Base-by-base conservation (phyloP, 768 basidiomycete genomes). In the Pleurotus tuber-regium region DNA sequence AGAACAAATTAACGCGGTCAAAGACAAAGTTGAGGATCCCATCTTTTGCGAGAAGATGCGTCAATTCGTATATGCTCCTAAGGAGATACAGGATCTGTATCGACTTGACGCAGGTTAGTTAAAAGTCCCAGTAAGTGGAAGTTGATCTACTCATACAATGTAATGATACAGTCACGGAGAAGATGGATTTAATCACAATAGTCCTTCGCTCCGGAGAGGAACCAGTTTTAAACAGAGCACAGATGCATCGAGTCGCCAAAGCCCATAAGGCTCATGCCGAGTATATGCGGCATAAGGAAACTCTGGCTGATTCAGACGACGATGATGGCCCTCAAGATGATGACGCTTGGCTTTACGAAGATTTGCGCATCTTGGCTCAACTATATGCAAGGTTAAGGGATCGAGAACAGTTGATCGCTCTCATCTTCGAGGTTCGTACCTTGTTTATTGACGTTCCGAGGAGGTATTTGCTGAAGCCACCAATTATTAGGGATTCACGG, bases 301-400 rank as follows among this genome's bases (percentile, higher is more conserved):
- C 74, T 4, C 61, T 87, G 48, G 76, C 75, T 18, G 92, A 94
- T 64, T 97, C 94, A 2, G 94, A 95, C 59, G 90, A 93, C 60
- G 92, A 97, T 52, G 88, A 95, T 31, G 96, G 94, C 0, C 95
- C 96, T 1, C 79, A 83, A 51, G 86, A 95, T 62, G 97, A 99
- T 40, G 94, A 97, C 61, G 96, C 89, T 6, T 99, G 97, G 97
- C 68, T 99, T 26, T 89, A 89, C 56, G 96, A 98, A 66, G 97
- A 99, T 66, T 70, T 98, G 49, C 82, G 80, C 54, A 74, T 97
- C 16, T 77, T 97, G 33, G 75, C 88, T 9, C 81, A 86, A 63
- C 67, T 98, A 16, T 89, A 92, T 62, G 82, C 86, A 30, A 75
- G 85, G 46, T 71, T 97, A 42, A 74, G 87, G 59, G 97, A 98